Conservation (phyloP, 2,329 filamentous ascomycete species). For the Sporothrix curviconia region DNA sequence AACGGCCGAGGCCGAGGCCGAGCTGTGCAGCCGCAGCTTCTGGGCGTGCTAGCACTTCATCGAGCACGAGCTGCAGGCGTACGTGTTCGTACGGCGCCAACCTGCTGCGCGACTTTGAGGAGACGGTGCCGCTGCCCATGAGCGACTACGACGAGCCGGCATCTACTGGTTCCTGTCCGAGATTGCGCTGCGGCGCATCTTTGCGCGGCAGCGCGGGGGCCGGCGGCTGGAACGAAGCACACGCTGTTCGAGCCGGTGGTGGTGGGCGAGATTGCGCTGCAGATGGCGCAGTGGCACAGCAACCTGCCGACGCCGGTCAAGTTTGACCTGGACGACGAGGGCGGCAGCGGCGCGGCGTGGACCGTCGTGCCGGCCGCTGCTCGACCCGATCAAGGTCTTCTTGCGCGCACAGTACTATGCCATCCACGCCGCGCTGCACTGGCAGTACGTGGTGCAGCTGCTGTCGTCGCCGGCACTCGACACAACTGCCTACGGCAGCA, state of each 20-base stretch:
- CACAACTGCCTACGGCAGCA: too few species aligned
- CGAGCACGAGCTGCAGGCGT: conserved; percentile 21
- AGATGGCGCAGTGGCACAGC: conserved; percentile 19
- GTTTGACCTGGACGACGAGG: conserved; percentile 11
- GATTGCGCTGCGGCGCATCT: conserved; percentile 20
- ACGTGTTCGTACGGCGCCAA: conserved; percentile 20
- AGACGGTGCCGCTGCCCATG: conserved; percentile 15
- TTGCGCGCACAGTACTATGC: conserved; percentile 21
- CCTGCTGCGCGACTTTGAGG: conserved; percentile 14
- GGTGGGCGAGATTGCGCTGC: conserved; percentile 18
- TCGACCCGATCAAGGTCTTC: conserved; percentile 7
- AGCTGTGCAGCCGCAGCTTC: conserved; percentile 18
- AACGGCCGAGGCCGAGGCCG: too few species aligned
- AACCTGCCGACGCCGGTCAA: conserved; percentile 16
- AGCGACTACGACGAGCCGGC: conserved; percentile 20
- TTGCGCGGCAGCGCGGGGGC: conserved; percentile 16
- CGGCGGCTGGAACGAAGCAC: conserved; percentile 16
- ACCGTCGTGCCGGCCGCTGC: not conserved
- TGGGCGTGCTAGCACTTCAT: conserved; percentile 23
- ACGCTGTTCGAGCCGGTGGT: conserved; percentile 20
- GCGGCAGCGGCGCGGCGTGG: not conserved
- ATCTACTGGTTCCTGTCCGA: conserved; percentile 22
- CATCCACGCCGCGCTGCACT: conserved; percentile 19
- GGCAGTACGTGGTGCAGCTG: conserved; percentile 20
- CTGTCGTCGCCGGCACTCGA: conserved; percentile 4